Conservation (phyloP, 192 early-diverging fungal genomes). For the Haplosporangium gracile region DNA sequence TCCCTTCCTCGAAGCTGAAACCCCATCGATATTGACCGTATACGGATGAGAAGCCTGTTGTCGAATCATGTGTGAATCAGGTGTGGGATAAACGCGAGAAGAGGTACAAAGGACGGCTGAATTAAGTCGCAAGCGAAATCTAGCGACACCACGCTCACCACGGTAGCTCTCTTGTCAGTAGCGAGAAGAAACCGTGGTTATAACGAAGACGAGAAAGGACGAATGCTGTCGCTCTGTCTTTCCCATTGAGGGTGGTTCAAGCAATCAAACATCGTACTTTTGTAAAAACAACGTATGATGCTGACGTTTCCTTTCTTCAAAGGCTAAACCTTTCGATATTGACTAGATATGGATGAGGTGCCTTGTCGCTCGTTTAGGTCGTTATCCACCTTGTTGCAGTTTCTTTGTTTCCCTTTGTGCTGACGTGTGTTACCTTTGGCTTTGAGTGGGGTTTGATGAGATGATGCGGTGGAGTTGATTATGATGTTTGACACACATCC, state of each 20-base stretch:
- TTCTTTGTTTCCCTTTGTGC: no score
- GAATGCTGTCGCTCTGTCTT: no score
- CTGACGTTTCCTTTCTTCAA: no score
- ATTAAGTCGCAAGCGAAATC: neutral
- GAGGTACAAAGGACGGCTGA: neutral
- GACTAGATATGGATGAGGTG: no score
- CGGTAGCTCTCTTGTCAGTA: neutral
- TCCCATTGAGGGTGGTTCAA: neutral
- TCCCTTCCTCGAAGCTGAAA: no score
- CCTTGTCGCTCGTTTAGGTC: no score
- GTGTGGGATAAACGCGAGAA: neutral
- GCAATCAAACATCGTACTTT: neutral
- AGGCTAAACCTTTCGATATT: no score
- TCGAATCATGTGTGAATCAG: neutral
- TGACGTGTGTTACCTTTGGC: no score
- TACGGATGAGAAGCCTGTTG: neutral
- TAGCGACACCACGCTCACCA: neutral
- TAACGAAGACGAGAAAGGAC: neutral
- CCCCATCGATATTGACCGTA: neutral
- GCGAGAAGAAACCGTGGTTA: neutral
- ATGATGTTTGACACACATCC: no score
- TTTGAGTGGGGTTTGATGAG: no score
- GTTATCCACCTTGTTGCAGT: no score
- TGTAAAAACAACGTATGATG: neutral
- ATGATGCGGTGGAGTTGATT: no score